Evolutionary conservation across 306 rosid species (phyloP).

Genomic region (Fragaria vesca): DNA sequence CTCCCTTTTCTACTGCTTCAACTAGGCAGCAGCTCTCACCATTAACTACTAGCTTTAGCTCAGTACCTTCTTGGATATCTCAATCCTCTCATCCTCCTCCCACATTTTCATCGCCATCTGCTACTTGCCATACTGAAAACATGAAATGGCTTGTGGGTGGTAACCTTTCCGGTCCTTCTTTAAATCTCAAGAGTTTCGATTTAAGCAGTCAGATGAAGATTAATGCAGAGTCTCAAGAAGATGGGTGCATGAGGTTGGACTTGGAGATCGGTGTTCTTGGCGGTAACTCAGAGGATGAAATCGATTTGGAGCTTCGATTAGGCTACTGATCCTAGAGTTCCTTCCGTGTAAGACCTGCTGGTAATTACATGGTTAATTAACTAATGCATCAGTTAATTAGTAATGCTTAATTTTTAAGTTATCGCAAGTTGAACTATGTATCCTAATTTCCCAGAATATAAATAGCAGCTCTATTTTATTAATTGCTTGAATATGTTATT

Average conservation of each 20-base stretch:
- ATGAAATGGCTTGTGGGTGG: conserved; percentile 13
- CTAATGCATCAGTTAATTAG: not conserved
- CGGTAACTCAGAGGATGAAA: conserved; percentile 44
- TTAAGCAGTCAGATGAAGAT: not conserved
- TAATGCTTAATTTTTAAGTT: not conserved
- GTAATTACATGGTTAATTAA: not conserved
- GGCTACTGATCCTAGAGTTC: conserved; percentile 39
- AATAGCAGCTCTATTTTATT: not conserved
- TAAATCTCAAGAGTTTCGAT: conserved; percentile 1
- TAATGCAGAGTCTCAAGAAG: not conserved
- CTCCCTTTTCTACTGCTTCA: conserved; percentile 12
- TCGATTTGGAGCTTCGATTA: conserved; percentile 95
- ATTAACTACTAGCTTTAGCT: conserved; percentile 27
- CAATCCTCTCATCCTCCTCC: conserved; percentile 23
- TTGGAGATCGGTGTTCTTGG: conserved; percentile 6
- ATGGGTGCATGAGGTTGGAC: conserved; percentile 13
- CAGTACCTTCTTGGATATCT: conserved; percentile 47
- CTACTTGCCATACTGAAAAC: not conserved
- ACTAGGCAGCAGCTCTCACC: conserved; percentile 15
- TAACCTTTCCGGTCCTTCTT: not conserved
- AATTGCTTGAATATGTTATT: not conserved
- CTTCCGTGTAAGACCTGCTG: not conserved
- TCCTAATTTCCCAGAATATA: not conserved
- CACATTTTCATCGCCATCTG: conserved; percentile 15
- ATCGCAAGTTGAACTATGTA: not conserved